Conservation (phyloP, 345 rosid genomes). For the Gossypium turneri region DNA sequence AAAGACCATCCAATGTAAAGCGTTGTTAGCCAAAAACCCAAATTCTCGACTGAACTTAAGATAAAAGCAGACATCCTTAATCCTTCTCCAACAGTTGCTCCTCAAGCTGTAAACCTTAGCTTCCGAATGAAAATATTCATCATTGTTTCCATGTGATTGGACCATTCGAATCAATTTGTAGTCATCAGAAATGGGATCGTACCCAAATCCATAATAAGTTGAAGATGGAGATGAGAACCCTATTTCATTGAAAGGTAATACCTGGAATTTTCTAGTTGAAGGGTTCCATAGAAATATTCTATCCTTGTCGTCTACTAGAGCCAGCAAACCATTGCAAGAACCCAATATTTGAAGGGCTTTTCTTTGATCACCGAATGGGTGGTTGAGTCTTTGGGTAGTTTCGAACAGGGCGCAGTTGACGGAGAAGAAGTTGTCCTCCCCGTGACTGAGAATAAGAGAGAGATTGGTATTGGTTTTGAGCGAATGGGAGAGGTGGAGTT, state of each 20-base stretch:
- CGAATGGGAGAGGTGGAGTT: constrained; percentile 5
- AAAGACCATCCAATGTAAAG: constrained; percentile 40
- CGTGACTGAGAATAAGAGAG: constrained; percentile 17
- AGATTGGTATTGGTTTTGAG: background rate
- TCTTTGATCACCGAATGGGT: constrained; percentile 26
- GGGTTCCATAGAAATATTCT: constrained; percentile 35
- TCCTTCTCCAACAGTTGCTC: constrained; percentile 35
- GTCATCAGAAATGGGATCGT: constrained; percentile 28
- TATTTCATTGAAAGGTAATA: background rate
- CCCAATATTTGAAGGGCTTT: constrained; percentile 34
- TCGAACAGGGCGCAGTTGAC: constrained; percentile 22
- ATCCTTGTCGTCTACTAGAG: constrained; percentile 31
- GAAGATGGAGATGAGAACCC: background rate
- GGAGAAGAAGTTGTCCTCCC: constrained; percentile 18
- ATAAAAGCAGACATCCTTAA: constrained; percentile 28
- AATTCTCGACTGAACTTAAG: constrained; percentile 24
- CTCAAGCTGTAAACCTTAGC: constrained; percentile 38
- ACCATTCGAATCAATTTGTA: constrained; percentile 33
- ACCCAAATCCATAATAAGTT: constrained; percentile 38
- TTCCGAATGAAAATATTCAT: constrained; percentile 20
- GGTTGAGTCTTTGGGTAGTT: constrained; percentile 7
- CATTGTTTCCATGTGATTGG: constrained; percentile 17
- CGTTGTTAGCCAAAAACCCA: constrained; percentile 33
- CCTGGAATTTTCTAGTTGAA: constrained; percentile 25
- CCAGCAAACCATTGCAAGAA: constrained; percentile 39